Conservation (phyloP, 352 stramenopile species). For the Phytophthora podocarpi region DNA sequence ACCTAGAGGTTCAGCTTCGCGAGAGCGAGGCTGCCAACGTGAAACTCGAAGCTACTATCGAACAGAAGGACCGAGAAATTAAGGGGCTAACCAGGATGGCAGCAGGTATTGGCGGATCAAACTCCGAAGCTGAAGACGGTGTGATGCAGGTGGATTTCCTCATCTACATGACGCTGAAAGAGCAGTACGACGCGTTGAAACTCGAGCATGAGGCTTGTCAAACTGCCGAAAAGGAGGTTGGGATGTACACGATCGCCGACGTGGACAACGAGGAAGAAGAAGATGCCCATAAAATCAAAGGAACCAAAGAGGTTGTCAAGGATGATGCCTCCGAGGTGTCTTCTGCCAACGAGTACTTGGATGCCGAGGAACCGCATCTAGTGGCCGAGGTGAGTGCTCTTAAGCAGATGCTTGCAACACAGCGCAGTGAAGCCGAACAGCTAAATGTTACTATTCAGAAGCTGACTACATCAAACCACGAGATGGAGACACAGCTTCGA, state of each 20-base stretch:
- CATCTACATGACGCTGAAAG: conserved; percentile 54
- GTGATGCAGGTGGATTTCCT: conserved; percentile 63
- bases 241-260: conserved; percentile 22
- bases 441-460: conserved; percentile 25
- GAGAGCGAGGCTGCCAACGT: conserved; percentile 61
- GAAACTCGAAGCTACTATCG: conserved; percentile 54
- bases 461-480: conserved; percentile 27
- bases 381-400: conserved; percentile 58
- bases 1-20: conserved; percentile 58
- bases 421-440: conserved; percentile 27
- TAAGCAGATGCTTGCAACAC: conserved; percentile 32
- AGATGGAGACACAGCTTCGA: conserved; percentile 28
- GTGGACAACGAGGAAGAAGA: conserved; percentile 38
- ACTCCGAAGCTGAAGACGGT: conserved; percentile 28
- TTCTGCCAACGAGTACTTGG: conserved; percentile 59
- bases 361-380: conserved; percentile 61
- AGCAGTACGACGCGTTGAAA: conserved; percentile 56
- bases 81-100: conserved; percentile 45
- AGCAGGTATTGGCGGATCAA: conserved; percentile 39
- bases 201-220: conserved; percentile 45
- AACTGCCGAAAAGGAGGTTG: conserved; percentile 11
- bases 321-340: conserved; percentile 52
- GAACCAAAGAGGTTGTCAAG: conserved; percentile 15
- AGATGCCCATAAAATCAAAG: background rate
- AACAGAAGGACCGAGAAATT: conserved; percentile 55